These are phyloP conservation scores for Vitis hybrid DNA, from an alignment of 177 flowering plant species.

Conservation along the genomic window DNA sequence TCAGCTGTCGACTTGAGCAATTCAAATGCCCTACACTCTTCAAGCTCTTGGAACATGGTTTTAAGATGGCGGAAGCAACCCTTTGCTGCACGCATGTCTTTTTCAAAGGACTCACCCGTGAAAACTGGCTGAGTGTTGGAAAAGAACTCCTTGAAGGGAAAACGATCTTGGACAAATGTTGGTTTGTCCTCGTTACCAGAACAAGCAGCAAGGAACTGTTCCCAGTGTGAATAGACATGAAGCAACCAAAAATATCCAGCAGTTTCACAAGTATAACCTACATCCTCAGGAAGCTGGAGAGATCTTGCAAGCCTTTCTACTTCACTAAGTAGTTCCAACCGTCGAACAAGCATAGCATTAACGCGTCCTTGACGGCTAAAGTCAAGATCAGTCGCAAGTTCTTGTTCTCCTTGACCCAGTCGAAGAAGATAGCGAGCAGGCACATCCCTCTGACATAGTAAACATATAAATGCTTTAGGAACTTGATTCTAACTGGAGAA, in stretches of 20 bases:
- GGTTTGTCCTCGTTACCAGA: slow-evolving; percentile 65
- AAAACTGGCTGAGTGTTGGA: slow-evolving; percentile 74
- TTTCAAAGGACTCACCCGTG: slow-evolving; percentile 79
- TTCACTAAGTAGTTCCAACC: slow-evolving; percentile 86
- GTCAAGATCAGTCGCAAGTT: slow-evolving; percentile 95
- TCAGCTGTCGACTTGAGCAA: slow-evolving; percentile 95
- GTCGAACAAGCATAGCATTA: slow-evolving; percentile 96
- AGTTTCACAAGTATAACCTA: slow-evolving; percentile 97
- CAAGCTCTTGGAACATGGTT: slow-evolving; percentile 93
- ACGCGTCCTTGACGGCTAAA: slow-evolving; percentile 99
- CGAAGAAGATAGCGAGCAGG: slow-evolving; percentile 99
- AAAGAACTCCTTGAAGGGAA: slow-evolving; percentile 90
- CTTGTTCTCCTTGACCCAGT: slow-evolving; percentile 98
- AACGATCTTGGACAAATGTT: slow-evolving; percentile 72
- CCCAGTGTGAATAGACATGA: slow-evolving; percentile 99
- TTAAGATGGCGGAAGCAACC: slow-evolving; percentile 94
- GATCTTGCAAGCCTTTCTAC: slow-evolving; percentile 95
- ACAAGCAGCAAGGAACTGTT: slow-evolving; percentile 87
- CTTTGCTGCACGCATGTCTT: slow-evolving; percentile 91
- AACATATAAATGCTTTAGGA: slow-evolving; percentile 5
- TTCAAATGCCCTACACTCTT: slow-evolving; percentile 98
- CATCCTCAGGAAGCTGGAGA: slow-evolving; percentile 94
- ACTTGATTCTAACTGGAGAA: not conserved
- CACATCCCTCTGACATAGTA: slow-evolving; percentile 78
- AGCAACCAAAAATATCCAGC: slow-evolving; percentile 99